Percentiles rank a stretch among this genome's conserved stretches.
Conservation (phyloP, 805 yeast genomes). For the Candida palmyrensis region DNA sequence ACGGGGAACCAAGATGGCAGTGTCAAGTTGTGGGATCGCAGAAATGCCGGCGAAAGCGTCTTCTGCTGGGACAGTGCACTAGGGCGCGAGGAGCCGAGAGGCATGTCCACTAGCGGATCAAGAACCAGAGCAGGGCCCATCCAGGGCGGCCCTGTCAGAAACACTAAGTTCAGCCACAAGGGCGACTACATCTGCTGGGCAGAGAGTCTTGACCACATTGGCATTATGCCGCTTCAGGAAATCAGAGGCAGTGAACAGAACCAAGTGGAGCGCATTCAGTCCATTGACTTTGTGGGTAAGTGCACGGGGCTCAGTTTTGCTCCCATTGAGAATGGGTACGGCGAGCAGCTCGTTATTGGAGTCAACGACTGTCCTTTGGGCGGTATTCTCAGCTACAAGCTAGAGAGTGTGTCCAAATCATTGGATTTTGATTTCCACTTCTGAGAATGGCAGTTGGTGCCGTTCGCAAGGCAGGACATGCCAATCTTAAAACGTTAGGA, state of each 20-base stretch:
- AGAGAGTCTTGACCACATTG: slow-evolving; percentile 56
- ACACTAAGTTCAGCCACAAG: slow-evolving; percentile 43
- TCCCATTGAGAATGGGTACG: slow-evolving; percentile 36
- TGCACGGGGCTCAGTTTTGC: slow-evolving; percentile 51
- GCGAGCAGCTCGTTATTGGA: slow-evolving; percentile 49
- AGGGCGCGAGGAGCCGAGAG: too few relatives aligned
- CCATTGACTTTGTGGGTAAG: slow-evolving; percentile 53
- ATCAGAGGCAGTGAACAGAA: slow-evolving; percentile 11
- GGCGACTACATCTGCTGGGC: slow-evolving; percentile 50
- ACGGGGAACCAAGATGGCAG: slow-evolving; percentile 63
- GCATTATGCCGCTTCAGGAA: slow-evolving; percentile 38
- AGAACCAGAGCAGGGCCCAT: slow-evolving; percentile 9
- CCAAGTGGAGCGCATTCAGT: slow-evolving; percentile 30
- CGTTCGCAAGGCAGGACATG: too few relatives aligned
- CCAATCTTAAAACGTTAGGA: too few relatives aligned
- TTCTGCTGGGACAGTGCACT: slow-evolving; percentile 32
- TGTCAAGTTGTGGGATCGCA: slow-evolving; percentile 47
- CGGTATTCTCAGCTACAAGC: slow-evolving; percentile 47
- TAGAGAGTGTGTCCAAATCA: slow-evolving; percentile 27
- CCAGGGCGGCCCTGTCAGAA: slow-evolving; percentile 47
- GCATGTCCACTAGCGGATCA: background rate
- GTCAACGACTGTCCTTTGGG: slow-evolving; percentile 53
- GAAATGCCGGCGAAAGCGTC: slow-evolving; percentile 22
- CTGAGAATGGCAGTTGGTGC: too few relatives aligned
- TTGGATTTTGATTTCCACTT: slow-evolving; percentile 38